Evolutionary conservation across 257 asterid genomes (phyloP).

Genomic region (Cruciata laevipes): DNA sequence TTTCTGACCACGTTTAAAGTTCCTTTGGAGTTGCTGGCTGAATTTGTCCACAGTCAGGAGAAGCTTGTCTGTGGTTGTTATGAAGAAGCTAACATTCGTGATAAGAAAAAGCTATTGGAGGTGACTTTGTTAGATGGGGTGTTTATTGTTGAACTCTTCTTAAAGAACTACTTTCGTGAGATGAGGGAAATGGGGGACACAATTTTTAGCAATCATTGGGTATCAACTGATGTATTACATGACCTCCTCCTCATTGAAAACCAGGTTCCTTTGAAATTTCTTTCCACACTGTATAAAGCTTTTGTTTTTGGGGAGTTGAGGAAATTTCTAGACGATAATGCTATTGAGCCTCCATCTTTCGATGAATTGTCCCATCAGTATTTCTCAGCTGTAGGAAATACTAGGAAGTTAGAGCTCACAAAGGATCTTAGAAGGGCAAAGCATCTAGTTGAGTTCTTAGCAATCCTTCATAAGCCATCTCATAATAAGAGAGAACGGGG

Average conservation of each 20-base stretch:
- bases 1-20: too few species aligned
- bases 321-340: background rate
- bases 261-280: constrained; percentile 24
- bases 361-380: constrained; percentile 20
- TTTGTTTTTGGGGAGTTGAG: background rate
- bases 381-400: constrained; percentile 21
- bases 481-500: background rate
- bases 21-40: too few species aligned
- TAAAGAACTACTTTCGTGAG: constrained; percentile 13
- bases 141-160: constrained; percentile 24
- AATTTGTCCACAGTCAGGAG: too few species aligned
- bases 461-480: constrained; percentile 15
- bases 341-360: constrained; percentile 9
- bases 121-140: constrained; percentile 22
- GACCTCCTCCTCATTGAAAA: constrained; percentile 27
- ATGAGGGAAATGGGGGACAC: constrained; percentile 22
- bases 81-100: background rate
- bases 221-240: constrained; percentile 19
- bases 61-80: too few species aligned
- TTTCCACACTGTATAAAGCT: background rate
- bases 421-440: background rate
- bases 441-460: constrained; percentile 26
- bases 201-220: constrained; percentile 23
- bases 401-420: constrained; percentile 6
- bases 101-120: background rate